Conservation (phyloP, 345 rosid species). For the Laguncularia racemosa region DNA sequence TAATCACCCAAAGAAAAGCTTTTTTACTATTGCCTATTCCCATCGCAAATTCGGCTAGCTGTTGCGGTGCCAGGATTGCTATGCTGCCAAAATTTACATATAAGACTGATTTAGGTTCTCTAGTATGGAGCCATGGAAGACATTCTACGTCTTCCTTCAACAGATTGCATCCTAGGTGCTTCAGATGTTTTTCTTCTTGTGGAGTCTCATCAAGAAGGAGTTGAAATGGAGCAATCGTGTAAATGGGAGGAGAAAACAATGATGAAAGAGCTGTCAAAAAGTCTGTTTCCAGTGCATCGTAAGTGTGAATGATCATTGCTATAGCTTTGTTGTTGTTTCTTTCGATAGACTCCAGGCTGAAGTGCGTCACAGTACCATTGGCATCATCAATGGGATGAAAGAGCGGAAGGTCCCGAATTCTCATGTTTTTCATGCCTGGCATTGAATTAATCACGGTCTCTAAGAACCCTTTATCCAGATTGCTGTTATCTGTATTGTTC, state of each 20-base stretch:
- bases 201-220: constrained; percentile 16
- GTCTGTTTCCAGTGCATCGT: constrained; percentile 32
- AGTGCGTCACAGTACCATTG: constrained; percentile 17
- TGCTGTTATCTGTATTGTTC: too few relatives aligned
- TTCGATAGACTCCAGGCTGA: not conserved
- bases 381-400: constrained; percentile 27
- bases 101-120: constrained; percentile 34
- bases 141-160: constrained; percentile 47
- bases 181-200: constrained; percentile 1
- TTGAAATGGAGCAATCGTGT: constrained; percentile 38
- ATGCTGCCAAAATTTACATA: constrained; percentile 56
- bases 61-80: constrained; percentile 27
- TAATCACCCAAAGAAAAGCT: constrained; percentile 41
- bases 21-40: constrained; percentile 43
- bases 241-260: constrained; percentile 22
- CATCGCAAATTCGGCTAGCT: constrained; percentile 47
- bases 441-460: constrained; percentile 34
- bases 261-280: constrained; percentile 19
- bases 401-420: constrained; percentile 31
- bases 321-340: constrained; percentile 21
- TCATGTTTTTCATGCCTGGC: constrained; percentile 27
- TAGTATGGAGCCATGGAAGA: constrained; percentile 38
- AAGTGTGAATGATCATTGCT: constrained; percentile 41
- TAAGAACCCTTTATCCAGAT: not conserved
- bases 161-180: constrained; percentile 22